phyloP scores from a whole-genome alignment of 2,329 filamentous ascomycete genomes.

The Verticillium zaregamsianum region DNA sequence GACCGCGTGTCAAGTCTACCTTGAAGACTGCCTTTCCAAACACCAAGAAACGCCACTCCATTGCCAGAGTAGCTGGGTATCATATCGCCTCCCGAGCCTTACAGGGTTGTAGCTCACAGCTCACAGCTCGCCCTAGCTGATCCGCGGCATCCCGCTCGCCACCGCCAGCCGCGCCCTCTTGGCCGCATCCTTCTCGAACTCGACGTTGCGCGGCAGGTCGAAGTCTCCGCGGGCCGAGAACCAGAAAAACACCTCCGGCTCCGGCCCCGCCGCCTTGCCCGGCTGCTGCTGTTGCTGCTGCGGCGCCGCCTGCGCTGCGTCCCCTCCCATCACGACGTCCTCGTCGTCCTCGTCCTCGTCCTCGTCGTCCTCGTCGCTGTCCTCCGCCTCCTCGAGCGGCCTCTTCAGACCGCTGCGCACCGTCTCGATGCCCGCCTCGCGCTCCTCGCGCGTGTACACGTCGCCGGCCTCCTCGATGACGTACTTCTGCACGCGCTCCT shows the following conservation, averaged over 20 bases:
- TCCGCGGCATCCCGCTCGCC: not conserved
- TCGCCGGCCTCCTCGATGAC: constrained; percentile 45
- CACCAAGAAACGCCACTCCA: not conserved
- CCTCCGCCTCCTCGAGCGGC: constrained; percentile 44
- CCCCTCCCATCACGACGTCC: constrained; percentile 31
- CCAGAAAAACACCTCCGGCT: constrained; percentile 45
- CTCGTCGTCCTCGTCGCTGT: constrained; percentile 56
- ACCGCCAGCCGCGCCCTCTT: constrained; percentile 8
- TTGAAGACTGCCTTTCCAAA: not conserved
- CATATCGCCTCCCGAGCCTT: constrained; percentile 2
- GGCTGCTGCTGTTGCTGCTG: constrained; percentile 16
- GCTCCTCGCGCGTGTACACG: constrained; percentile 69
- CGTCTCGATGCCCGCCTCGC: constrained; percentile 59
- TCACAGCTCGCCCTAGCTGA: not conserved
- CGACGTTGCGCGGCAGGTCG: constrained; percentile 39
- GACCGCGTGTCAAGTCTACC: no score
- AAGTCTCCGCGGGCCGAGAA: constrained; percentile 39
- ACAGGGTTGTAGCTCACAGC: not conserved
- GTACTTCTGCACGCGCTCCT: constrained; percentile 34
- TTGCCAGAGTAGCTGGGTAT: constrained; percentile 10
- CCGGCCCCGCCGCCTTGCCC: constrained; percentile 23
- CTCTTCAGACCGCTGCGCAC: constrained; percentile 68
- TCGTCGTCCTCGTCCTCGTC: constrained; percentile 51
- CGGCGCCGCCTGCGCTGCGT: constrained; percentile 21
- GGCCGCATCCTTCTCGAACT: constrained; percentile 32